These are phyloP conservation scores for Solanum stenotomum DNA, from an alignment of 257 asterid genomes.

Conservation along the genomic window DNA sequence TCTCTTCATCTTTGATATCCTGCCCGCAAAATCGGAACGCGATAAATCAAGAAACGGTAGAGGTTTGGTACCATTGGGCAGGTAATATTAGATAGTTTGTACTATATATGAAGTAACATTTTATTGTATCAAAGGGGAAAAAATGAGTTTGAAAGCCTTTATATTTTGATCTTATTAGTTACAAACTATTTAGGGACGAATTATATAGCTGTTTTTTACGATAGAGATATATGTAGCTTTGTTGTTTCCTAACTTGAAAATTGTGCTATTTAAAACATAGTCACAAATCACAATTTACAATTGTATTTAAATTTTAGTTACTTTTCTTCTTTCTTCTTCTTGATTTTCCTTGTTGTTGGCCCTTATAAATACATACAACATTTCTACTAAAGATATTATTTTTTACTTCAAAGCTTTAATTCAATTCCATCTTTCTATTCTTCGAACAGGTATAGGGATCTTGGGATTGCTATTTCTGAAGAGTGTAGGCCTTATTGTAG, in stretches of 20 bases:
- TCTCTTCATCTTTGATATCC: slow-evolving; percentile 15
- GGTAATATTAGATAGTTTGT: slow-evolving; percentile 3
- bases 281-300: background rate
- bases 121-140: background rate
- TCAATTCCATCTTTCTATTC: background rate
- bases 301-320: background rate
- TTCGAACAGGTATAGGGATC: background rate
- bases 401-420: background rate
- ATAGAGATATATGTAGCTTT: background rate
- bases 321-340: background rate
- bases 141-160: background rate
- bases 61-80: slow-evolving; percentile 18
- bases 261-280: background rate
- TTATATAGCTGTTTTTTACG: background rate
- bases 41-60: background rate
- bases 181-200: background rate
- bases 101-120: background rate
- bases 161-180: background rate
- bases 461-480: slow-evolving; percentile 6
- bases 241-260: background rate
- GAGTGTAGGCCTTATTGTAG: slow-evolving; percentile 6
- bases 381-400: background rate
- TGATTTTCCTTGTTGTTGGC: background rate
- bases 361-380: background rate
- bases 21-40: background rate